Percentiles rank a stretch among this genome's conserved stretches.
Evolutionary conservation across 176 grass and related monocot species (phyloP).

Genomic region (Carex myosuroides): DNA sequence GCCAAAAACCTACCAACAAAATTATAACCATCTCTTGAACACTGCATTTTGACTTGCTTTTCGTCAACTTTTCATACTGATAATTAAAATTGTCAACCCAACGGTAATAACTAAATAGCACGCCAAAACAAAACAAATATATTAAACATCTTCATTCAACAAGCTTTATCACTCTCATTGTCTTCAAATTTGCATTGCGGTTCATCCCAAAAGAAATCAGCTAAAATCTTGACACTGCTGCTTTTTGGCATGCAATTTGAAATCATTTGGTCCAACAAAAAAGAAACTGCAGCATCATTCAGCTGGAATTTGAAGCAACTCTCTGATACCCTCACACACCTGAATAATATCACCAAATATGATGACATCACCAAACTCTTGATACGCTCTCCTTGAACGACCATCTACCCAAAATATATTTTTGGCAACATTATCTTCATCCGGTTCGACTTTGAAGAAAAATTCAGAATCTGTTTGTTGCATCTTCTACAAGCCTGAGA

Average conservation of each 20-base stretch:
- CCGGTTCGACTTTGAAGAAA: too few relatives aligned
- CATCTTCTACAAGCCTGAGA: too few relatives aligned
- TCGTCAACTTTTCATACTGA: neutral
- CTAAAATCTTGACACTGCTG: neutral
- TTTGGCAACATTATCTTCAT: too few relatives aligned
- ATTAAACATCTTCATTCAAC: neutral
- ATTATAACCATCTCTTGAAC: neutral
- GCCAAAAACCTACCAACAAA: neutral
- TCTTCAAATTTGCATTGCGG: neutral
- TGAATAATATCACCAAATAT: slow-evolving; percentile 24
- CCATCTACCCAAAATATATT: too few relatives aligned
- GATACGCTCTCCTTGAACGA: too few relatives aligned
- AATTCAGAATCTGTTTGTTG: too few relatives aligned
- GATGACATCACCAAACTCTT: too few relatives aligned
- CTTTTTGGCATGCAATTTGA: neutral
- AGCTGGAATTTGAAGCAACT: slow-evolving; percentile 55
- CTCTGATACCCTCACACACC: slow-evolving; percentile 76
- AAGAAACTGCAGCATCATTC: slow-evolving; percentile 20
- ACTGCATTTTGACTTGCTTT: neutral
- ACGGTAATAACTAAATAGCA: neutral
- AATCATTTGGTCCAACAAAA: neutral
- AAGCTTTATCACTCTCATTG: neutral
- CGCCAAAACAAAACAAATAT: neutral
- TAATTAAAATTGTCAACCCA: neutral
- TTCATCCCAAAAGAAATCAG: neutral